Base-by-base conservation (phyloP, 1,284 basidiomycete genomes). In the Heterobasidion parviporum region DNA sequence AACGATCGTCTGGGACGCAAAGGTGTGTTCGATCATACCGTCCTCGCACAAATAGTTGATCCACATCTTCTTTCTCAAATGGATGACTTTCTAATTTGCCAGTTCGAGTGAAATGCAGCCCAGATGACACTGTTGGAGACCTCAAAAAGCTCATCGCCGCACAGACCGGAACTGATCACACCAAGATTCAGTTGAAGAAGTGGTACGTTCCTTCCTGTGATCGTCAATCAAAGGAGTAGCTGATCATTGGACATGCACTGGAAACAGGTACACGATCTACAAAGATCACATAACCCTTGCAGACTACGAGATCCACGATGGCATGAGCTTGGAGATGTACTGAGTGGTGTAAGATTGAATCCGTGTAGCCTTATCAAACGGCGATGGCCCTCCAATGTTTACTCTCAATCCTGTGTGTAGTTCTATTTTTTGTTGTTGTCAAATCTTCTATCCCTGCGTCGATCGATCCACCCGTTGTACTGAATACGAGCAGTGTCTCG, bases 1-100 rank as follows among this genome's bases (percentile, higher is more conserved):
- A 98, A 98, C 73, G 95, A 98, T 77, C 89, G 96, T 68, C 80
- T 98, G 55, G 96, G 96, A 51, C 85, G 92, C 58, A 98, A 97
- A 87, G 95, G 95, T 93, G 49, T 57, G 53, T 47, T 59, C 15
- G 26, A 26, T 26, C 3, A 5, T 4, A 4, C 26, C 26, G 26
- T 5, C 26, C 26, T 26, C 26, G 26, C 26, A 26, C 26, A 26
- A 26, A 54, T 59, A 18, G 35, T 32, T 45, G 32, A 34, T 50
- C 26, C 33, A 33, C 32, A 4, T 44, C n/a, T 34, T 7, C 10
- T 50, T 20, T 44, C 7, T 4, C 6, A 14, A 12, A 44, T 44
- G 41, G 12, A 16, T 44, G 41, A 6, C 16, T 12, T 43, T 36
- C 12, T 52, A 47, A 57, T 49, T 43, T n/a, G 35, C 0, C 63